Base-by-base conservation (phyloP, 2,329 filamentous ascomycete genomes). In the Pyrenochaeta sp. region DNA sequence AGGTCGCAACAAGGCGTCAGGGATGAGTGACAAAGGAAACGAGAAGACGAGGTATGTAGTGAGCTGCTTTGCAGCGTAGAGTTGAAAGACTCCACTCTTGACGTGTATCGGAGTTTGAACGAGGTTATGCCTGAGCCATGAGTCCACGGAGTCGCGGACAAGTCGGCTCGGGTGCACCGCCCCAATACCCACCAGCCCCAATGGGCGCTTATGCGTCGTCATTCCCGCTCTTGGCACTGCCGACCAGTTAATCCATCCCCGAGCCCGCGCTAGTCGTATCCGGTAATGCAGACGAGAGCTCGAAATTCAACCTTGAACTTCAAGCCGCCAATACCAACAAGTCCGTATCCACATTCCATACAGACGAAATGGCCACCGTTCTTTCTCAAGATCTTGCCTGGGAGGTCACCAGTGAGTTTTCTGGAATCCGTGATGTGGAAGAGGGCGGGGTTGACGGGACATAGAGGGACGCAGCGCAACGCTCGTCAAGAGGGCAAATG, bases 381-480 rank as follows among this genome's bases (percentile, higher is more conserved):
- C 85, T 96, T 77, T 96, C 92, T 79, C 82, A 88, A 77, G 93
- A 97, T 83, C 86, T 97, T 74, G 83, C 97, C 85, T 98, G 94
- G 94, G 90, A 94, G 87, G 83, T 96, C 80, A 88, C 89, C 85
- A 91, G 93, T 97, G 88, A 81, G 92, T 92, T 64, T 58, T 15
- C 20, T 11, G 33, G 21, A 20, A 20, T 18, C 20, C 41, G 35
- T 33, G n/a, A 37, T 32, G 23, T 15, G 36, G 40, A 48, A 44
- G 42, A 21, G 49, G 53, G 40, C 49, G 54, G 53, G 49, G 49
- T 57, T 58, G 53, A 64, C 56, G 40, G 43, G 33, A 46, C 49
- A 68, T 76, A 97, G 93, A 92, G 82, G 83, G 82, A 83, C 87
- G 92, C 83, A 97, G 96, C 84, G 82, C 91, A 78, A 97, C 84